A percentile compares a stretch with the other conserved stretches of the same genome.
Conservation (phyloP, 1,284 basidiomycete species). For the Amylostereum areolatum region DNA sequence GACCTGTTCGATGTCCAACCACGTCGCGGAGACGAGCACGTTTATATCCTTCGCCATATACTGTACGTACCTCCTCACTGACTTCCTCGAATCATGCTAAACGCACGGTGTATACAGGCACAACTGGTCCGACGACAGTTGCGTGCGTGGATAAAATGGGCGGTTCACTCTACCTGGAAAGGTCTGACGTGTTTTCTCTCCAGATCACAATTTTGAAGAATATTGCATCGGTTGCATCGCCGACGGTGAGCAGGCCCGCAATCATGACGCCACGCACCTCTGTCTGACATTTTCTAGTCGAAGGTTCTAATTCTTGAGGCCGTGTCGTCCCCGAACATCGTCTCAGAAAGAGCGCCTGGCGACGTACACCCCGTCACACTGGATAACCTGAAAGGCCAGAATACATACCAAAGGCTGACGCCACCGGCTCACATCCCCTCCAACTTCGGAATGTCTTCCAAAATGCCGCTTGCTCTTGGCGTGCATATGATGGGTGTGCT, state of each 20-base stretch:
- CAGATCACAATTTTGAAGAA: constrained; percentile 10
- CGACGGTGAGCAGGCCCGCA: constrained; percentile 2
- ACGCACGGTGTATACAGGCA: constrained; percentile 5
- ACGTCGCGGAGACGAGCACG: constrained; percentile 5
- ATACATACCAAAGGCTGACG: neutral
- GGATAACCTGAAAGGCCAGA: constrained; percentile 1
- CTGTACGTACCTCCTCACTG: constrained; percentile 9
- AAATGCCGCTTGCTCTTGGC: constrained; percentile 9
- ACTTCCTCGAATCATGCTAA: neutral
- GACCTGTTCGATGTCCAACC: constrained; percentile 14
- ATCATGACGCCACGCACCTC: neutral
- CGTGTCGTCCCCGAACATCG: constrained; percentile 5
- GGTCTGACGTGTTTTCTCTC: neutral
- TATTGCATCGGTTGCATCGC: constrained; percentile 4
- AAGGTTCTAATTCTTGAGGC: constrained; percentile 10
- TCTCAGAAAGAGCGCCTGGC: neutral
- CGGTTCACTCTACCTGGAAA: neutral
- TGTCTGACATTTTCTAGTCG: neutral
- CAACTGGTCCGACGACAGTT: constrained; percentile 12
- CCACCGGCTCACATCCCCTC: constrained; percentile 9
- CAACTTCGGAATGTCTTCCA: constrained; percentile 9
- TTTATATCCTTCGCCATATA: constrained; percentile 14
- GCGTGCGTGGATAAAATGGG: constrained; percentile 4
- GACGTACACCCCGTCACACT: neutral
- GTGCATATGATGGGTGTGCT: constrained; percentile 14